These are phyloP conservation scores for Beauveria caledonica DNA, from an alignment of 2,329 filamentous ascomycete species.

Conservation along the genomic window DNA sequence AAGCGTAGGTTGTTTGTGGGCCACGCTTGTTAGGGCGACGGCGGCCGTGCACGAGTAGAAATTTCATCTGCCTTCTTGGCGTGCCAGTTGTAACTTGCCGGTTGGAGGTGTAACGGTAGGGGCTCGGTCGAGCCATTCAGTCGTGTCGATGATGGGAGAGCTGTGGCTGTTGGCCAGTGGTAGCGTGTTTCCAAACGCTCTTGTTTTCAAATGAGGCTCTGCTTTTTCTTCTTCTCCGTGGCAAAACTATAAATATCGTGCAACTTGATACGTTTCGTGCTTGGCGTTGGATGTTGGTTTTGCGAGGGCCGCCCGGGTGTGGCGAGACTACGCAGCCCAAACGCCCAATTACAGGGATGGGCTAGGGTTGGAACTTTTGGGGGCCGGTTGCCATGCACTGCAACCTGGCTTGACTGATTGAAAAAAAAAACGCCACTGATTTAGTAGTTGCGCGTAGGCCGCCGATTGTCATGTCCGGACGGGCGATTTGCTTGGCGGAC, in stretches of 20 bases:
- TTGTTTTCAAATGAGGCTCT: background rate
- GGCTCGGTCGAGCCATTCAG: background rate
- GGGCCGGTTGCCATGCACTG: background rate
- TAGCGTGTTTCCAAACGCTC: background rate
- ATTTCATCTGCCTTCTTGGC: background rate
- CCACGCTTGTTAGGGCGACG: background rate
- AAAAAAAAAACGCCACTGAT: background rate
- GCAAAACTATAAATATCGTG: slow-evolving; percentile 2
- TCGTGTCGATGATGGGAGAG: no score
- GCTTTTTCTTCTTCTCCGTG: background rate
- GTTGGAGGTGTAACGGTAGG: background rate
- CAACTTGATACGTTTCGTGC: slow-evolving; percentile 7
- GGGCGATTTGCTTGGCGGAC: slow-evolving; percentile 4
- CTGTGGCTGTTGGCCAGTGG: background rate
- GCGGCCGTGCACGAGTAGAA: background rate
- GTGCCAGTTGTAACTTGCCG: background rate
- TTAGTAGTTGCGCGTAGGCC: background rate
- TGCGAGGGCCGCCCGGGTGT: slow-evolving; percentile 1
- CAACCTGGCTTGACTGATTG: background rate
- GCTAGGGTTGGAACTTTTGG: background rate
- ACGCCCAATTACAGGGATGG: background rate
- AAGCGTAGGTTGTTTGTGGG: background rate
- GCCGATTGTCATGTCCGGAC: slow-evolving; percentile 6
- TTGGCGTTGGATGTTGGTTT: slow-evolving; percentile 8
- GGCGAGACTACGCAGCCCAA: background rate